Base-by-base conservation (phyloP, 2,329 filamentous ascomycete genomes). In the Pyrenophora graminea region DNA sequence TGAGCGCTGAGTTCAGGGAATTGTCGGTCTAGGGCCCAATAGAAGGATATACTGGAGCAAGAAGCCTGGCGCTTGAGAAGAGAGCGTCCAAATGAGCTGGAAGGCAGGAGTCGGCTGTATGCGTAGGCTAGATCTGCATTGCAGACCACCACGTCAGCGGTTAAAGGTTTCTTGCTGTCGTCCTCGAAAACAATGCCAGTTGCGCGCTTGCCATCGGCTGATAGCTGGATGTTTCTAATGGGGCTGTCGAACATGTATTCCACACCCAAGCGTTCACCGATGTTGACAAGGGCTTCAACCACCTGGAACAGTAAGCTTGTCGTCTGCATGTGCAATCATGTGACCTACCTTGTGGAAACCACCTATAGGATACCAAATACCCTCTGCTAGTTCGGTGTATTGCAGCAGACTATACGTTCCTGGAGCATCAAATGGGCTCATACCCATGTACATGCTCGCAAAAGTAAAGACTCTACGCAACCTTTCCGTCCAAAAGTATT, bases 391-490 rank as follows among this genome's bases (percentile, higher is more conserved):
- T 73, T 91, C 88, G 0, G 88, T 88, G 68, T 90, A 91, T 71
- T 90, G 88, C 44, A 91, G 75, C 52, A 91, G 70, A 41, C 82
- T 86, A 72, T 91, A 91, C 2, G 88, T 90, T 3, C 85, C 87
- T 0, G 88, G 88, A 0, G 88, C 87, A 65, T 89, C 86, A 66
- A 88, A 91, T 0, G 88, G 88, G 47, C 80, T 85, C 88, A 91
- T 91, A 0, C 88, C 88, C 85, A 91, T 88, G 65, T 91, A 91
- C 88, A 91, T 91, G 61, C 85, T 90, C 18, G 84, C 87, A 71
- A 91, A 91, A 0, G 88, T 90, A 58, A 91, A 91, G 0, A 88
- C 87, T 21, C 87, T 75, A 53, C 88, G 77, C 62, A 91, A 66
- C 50, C 87, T 77, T 65, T 90, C 87, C 0, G 85, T 86, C 77